phyloP scores from a whole-genome alignment of 768 basidiomycete genomes.

The Porpolomopsis calyptriformis region DNA sequence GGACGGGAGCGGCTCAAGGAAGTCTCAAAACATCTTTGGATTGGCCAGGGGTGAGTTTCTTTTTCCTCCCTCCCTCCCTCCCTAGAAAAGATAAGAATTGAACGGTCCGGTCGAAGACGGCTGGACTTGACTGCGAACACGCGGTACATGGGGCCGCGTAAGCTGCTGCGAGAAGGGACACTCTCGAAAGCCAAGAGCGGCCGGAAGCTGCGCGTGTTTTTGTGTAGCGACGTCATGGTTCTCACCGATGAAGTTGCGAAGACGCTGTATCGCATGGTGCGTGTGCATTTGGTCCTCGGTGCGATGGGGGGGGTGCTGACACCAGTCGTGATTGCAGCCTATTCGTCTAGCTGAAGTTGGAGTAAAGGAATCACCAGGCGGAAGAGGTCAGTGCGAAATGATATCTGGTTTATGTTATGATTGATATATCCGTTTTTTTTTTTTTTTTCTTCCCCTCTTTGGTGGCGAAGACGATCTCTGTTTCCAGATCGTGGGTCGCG shows the following conservation, averaged over 20 bases:
- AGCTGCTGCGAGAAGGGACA: conserved; percentile 67
- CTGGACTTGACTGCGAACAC: conserved; percentile 90
- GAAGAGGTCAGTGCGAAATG: conserved; percentile 30
- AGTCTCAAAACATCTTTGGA: conserved; percentile 75
- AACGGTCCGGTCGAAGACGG: conserved; percentile 30
- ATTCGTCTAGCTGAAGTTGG: conserved; percentile 60
- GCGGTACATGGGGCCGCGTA: conserved; percentile 69
- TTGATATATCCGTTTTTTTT: not conserved
- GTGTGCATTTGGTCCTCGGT: conserved; percentile 15
- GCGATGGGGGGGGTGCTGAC: not conserved
- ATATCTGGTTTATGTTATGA: not conserved
- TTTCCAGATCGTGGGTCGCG: conserved; percentile 59
- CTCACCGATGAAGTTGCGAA: conserved; percentile 64
- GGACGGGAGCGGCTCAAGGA: conserved; percentile 60
- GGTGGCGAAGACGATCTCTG: conserved; percentile 46
- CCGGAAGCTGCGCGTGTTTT: conserved; percentile 59
- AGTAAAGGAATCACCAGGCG: conserved; percentile 40
- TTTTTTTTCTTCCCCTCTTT: not conserved
- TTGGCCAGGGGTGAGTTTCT: conserved; percentile 64
- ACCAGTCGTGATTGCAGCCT: conserved; percentile 37
- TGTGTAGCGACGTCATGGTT: conserved; percentile 87
- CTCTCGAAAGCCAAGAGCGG: conserved; percentile 79
- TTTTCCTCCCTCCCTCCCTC: conserved; percentile 1
- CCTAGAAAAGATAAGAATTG: not conserved
- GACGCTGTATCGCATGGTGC: conserved; percentile 75